These are phyloP conservation scores for Kwoniella pini DNA, from an alignment of 768 basidiomycete species.

Conservation along the genomic window DNA sequence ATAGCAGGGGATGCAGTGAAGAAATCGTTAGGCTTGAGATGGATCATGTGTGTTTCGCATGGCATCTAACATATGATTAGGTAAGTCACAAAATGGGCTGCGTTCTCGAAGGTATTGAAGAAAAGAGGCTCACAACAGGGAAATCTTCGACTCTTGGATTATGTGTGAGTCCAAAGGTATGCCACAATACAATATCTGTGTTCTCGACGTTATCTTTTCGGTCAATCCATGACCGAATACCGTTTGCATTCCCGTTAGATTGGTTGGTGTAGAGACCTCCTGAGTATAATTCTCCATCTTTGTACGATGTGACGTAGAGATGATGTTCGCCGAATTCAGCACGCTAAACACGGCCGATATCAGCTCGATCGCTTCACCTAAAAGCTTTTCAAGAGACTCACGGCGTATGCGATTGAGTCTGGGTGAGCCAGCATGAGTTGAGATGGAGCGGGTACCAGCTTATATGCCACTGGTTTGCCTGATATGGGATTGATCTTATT, in stretches of 20 bases:
- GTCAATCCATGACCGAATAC: constrained; percentile 20
- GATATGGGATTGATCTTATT: constrained; percentile 38
- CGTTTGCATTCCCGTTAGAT: constrained; percentile 36
- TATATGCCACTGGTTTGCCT: constrained; percentile 41
- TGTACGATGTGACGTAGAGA: constrained; percentile 38
- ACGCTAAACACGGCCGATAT: constrained; percentile 6
- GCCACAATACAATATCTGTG: constrained; percentile 44
- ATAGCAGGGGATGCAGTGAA: constrained; percentile 38
- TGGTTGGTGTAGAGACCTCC: constrained; percentile 47
- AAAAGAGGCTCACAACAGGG: constrained; percentile 38
- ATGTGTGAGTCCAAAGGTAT: constrained; percentile 50
- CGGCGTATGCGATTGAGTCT: constrained; percentile 19
- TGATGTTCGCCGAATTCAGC: constrained; percentile 40
- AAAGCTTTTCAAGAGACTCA: not conserved
- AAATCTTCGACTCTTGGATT: constrained; percentile 47
- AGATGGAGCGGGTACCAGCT: constrained; percentile 41
- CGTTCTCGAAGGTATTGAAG: too few relatives aligned
- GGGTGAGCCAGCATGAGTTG: constrained; percentile 42
- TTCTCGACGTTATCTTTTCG: constrained; percentile 24
- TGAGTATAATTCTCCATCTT: constrained; percentile 42
- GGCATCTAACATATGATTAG: too few relatives aligned
- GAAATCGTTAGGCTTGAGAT: constrained; percentile 32
- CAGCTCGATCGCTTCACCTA: not conserved
- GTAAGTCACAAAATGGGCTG: too few relatives aligned
- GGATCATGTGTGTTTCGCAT: constrained; percentile 18